Base-by-base conservation (phyloP, 805 yeast genomes). In the Candida sanyiensis region DNA sequence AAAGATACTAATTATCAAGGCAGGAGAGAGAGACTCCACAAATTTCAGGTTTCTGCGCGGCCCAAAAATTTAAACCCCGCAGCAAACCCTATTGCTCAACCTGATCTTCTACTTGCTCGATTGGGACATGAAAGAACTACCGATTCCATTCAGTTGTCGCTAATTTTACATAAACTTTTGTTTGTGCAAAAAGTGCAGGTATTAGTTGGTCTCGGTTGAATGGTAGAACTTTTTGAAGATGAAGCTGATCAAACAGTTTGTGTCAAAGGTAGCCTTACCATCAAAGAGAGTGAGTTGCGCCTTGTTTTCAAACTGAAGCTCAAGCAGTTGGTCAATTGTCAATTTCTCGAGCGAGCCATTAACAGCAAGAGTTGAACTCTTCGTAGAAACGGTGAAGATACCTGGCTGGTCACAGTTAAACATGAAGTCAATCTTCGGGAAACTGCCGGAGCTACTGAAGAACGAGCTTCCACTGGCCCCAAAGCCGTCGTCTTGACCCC, bases 171-270 rank as follows among this genome's bases (percentile, higher is more conserved):
- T 12, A 28, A 16, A 13, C 30, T 12, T 5, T 13, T 6, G 10
- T 13, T 11, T 16, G 10, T 16, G 30, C 47, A 49, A 38, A 7
- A 33, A 31, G 37, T 45, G 7, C 59, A 50, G 42, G 47, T 59
- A 6, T 9, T n/a, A n/a, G n/a, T n/a, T n/a, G n/a, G 26, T 19
- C 20, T 39, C 43, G 18, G 21, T 11, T 20, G 21, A 52, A 49
- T 81, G 83, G 52, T 83, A 84, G 57, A 88, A 88, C 59, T 83
- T 82, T 47, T 71, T 71, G 59, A 87, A 80, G 17, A 89, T 74
- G 44, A 89, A 75, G 12, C 76, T 74, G 16, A 83, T 69, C 49
- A 87, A 63, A 38, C 77, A 68, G 42, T 80, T 73, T 4, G 94
- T 79, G 56, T 82, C 79, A 47, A 89, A 76, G 17, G 67, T 66